phyloP scores from a whole-genome alignment of 2,329 filamentous ascomycete species.

The Verticillium albo-atrum region DNA sequence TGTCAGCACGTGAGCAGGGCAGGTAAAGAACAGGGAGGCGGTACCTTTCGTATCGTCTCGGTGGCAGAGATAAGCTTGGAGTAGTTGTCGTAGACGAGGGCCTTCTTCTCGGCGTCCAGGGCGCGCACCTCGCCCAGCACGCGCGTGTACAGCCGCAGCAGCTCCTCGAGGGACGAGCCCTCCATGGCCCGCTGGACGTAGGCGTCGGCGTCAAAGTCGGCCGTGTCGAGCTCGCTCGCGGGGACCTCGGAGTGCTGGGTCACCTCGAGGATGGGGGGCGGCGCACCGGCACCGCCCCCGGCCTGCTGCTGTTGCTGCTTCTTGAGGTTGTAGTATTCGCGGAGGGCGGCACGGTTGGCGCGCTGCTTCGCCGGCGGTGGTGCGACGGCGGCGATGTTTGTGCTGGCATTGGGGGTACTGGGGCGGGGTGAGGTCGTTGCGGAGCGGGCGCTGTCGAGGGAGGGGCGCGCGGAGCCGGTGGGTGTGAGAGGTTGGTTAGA shows the following conservation, averaged over 20 bases:
- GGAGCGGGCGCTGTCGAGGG: slow-evolving; percentile 62
- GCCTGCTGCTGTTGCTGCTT: slow-evolving; percentile 22
- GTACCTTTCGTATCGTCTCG: slow-evolving; percentile 86
- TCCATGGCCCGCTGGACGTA: slow-evolving; percentile 61
- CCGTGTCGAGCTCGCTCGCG: slow-evolving; percentile 67
- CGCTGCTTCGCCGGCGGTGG: slow-evolving; percentile 36
- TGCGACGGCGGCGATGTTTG: slow-evolving; percentile 20
- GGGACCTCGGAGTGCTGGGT: slow-evolving; percentile 53
- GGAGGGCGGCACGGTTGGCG: slow-evolving; percentile 78
- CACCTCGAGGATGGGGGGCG: slow-evolving; percentile 37
- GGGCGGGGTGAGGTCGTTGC: slow-evolving; percentile 51
- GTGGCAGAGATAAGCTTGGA: slow-evolving; percentile 95
- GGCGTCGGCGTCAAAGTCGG: slow-evolving; percentile 66
- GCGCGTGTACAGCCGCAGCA: slow-evolving; percentile 66
- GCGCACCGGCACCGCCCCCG: slow-evolving; percentile 26
- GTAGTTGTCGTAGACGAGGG: slow-evolving; percentile 97
- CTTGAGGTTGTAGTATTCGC: slow-evolving; percentile 91
- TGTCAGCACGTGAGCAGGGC: no score
- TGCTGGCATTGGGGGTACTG: slow-evolving; percentile 22
- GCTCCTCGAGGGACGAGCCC: slow-evolving; percentile 60
- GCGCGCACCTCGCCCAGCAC: slow-evolving; percentile 79
- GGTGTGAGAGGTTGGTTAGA: slow-evolving; percentile 53
- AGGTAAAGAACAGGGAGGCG: no score
- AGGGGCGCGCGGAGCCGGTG: slow-evolving; percentile 71
- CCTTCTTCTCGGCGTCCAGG: slow-evolving; percentile 93